Evolutionary conservation across 2,329 filamentous ascomycete genomes (phyloP), one percentile per base, ranked within the genome.

Genomic region (Hymenoscyphus occultus): DNA sequence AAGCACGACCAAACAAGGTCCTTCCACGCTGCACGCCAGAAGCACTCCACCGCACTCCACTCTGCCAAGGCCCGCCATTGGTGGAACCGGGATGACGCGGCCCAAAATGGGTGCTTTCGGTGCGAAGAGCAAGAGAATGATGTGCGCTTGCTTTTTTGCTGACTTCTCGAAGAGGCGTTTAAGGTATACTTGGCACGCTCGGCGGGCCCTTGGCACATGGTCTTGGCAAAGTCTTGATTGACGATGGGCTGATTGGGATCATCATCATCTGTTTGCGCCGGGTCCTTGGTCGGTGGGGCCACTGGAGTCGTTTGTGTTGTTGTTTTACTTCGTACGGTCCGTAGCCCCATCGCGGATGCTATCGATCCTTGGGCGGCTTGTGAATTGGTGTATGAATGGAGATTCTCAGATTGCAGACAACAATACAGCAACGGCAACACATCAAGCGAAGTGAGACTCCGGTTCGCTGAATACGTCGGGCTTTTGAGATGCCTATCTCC

Each of bases 11-110:
- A n/a, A 28, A 51, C 45, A 51, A 51, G 19, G 45, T 9, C 19
- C n/a, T 51, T 51, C 45, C 45, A 51, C 45, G 45, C n/a, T 48
- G 45, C 45, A 48, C 35, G 45, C 45, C 22, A 19, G 45, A 51
- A 51, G 19, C 12, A 22, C 45, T 51, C 45, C 45, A 51, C 42
- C 42, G 22, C 22, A 22, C 19, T 51, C n/a, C 45, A 51, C 45
- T 19, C 6, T 10, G 45, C 45, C 45, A 51, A 51, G 45, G 14
- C 2, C 28, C 28, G 28, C 28, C 28, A 28, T 2, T 28, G 7
- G 14, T 16, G 14, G 45, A 16, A 51, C 45, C n/a, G 45, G 45
- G 45, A 51, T 51, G 45, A 51, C 45, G 45, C 45, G 45, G 45
- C 45, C 45, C 45, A 10, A 6, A 22, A 51, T 51, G 19, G 10